phyloP scores from a whole-genome alignment of 352 stramenopile species.

The Globisporangium perplexum region DNA sequence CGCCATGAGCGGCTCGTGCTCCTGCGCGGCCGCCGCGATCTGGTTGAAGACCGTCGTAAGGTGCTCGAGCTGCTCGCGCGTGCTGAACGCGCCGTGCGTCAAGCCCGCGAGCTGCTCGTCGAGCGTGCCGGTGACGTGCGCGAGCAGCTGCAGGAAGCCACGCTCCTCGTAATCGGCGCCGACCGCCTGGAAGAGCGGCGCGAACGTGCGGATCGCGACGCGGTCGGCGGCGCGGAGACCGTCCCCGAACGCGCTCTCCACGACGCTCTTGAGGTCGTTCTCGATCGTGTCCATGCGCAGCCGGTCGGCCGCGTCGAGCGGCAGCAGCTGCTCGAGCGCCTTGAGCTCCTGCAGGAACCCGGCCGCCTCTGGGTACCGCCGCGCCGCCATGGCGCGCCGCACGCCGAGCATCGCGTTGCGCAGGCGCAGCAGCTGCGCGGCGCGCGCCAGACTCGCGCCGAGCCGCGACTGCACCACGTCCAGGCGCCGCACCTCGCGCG shows the following conservation, averaged over 20 bases:
- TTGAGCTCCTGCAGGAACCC: conserved; percentile 73
- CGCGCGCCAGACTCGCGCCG: conserved; percentile 50
- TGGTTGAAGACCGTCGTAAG: conserved; percentile 74
- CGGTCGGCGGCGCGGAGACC: conserved; percentile 40
- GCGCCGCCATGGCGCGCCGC: conserved; percentile 67
- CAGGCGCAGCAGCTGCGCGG: conserved; percentile 66
- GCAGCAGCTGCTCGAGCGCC: conserved; percentile 66
- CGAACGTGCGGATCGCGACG: conserved; percentile 52
- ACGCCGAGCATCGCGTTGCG: conserved; percentile 73
- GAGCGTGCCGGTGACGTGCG: conserved; percentile 35
- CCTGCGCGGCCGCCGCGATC: conserved; percentile 57
- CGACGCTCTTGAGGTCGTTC: conserved; percentile 72
- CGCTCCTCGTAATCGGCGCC: conserved; percentile 59
- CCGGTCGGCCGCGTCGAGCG: conserved; percentile 76
- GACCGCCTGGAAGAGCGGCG: conserved; percentile 73
- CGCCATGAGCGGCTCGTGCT: conserved; percentile 44
- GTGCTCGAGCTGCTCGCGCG: conserved; percentile 68
- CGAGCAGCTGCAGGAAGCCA: conserved; percentile 49
- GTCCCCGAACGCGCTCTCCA: conserved; percentile 64
- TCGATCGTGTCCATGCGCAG: conserved; percentile 81
- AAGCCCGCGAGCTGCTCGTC: conserved; percentile 27
- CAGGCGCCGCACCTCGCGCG: conserved; percentile 70
- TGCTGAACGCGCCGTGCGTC: conserved; percentile 50
- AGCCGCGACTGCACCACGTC: conserved; percentile 80
- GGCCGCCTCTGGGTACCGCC: conserved; percentile 65